Conservation (phyloP, 75 land plant species). For the Selaginella tamariscina region DNA sequence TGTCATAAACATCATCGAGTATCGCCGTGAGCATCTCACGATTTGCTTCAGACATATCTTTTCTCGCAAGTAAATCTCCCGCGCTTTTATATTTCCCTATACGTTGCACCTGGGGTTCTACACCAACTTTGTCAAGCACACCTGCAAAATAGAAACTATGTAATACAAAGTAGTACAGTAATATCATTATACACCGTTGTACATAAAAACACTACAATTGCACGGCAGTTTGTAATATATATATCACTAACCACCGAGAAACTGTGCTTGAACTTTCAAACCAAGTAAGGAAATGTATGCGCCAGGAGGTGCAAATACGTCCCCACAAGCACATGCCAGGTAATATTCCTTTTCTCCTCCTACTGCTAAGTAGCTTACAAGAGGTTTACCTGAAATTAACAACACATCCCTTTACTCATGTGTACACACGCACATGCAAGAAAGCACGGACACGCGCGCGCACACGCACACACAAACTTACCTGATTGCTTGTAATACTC, state of each 20-base stretch:
- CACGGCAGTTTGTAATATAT: too few relatives aligned
- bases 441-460: background rate
- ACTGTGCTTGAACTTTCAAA: constrained; percentile 73
- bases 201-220: background rate
- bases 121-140: constrained; percentile 74
- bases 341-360: constrained; percentile 96
- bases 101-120: constrained; percentile 72
- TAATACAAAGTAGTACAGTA: background rate
- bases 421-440: background rate
- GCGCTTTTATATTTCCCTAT: constrained; percentile 95
- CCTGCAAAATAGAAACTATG: constrained; percentile 37
- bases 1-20: constrained; percentile 47
- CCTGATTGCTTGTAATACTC: constrained; percentile 81
- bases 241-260: constrained; percentile 69
- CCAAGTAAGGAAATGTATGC: constrained; percentile 82
- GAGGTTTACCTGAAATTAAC: constrained; percentile 53
- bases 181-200: too few relatives aligned
- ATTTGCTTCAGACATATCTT: constrained; percentile 51
- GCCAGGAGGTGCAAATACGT: constrained; percentile 82
- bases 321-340: constrained; percentile 83
- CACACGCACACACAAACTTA: constrained; percentile 15
- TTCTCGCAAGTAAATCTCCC: constrained; percentile 62
- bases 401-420: background rate
- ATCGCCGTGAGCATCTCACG: constrained; percentile 49
- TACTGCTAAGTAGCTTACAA: constrained; percentile 58